Conservation (phyloP, 371 early-diverging fungal species). For the Funneliformis caledonium region DNA sequence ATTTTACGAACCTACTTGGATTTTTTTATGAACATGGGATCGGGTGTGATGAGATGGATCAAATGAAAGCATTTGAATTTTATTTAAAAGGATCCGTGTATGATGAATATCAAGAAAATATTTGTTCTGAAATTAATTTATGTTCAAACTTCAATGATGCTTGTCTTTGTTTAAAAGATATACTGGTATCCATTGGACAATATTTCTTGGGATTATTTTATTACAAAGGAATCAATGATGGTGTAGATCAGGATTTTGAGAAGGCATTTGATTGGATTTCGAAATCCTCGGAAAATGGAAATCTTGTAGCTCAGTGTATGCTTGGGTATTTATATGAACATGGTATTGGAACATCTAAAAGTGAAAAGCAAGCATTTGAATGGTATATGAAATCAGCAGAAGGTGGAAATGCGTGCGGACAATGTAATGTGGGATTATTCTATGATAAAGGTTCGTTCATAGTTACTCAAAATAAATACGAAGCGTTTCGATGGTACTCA, state of each 20-base stretch:
- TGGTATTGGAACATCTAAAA: slow-evolving; percentile 43
- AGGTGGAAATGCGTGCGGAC: slow-evolving; percentile 16
- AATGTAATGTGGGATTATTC: not conserved
- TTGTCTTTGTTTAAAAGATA: not conserved
- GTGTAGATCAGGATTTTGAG: not conserved
- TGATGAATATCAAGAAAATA: not conserved
- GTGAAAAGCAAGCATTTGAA: slow-evolving; percentile 53
- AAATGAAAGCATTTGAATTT: not conserved
- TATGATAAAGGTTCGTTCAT: not conserved
- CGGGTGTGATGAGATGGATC: not conserved
- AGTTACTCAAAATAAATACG: not conserved
- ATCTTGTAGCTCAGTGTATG: not conserved
- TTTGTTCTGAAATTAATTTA: not conserved
- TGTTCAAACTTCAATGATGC: not conserved
- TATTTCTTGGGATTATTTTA: not conserved
- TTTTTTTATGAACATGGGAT: slow-evolving; percentile 7
- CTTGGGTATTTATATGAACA: slow-evolving; percentile 24
- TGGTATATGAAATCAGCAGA: slow-evolving; percentile 51
- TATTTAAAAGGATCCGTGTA: not conserved
- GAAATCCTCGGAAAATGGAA: slow-evolving; percentile 4
- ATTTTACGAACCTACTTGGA: not conserved
- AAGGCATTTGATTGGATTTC: slow-evolving; percentile 9
- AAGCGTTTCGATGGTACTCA: slow-evolving; percentile 15
- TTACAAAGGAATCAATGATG: not conserved
- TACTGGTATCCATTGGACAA: not conserved